Evolutionary conservation across 2,329 filamentous ascomycete genomes (phyloP), one percentile per base, ranked within the genome.

Genomic region (Biscogniauxia sp.): DNA sequence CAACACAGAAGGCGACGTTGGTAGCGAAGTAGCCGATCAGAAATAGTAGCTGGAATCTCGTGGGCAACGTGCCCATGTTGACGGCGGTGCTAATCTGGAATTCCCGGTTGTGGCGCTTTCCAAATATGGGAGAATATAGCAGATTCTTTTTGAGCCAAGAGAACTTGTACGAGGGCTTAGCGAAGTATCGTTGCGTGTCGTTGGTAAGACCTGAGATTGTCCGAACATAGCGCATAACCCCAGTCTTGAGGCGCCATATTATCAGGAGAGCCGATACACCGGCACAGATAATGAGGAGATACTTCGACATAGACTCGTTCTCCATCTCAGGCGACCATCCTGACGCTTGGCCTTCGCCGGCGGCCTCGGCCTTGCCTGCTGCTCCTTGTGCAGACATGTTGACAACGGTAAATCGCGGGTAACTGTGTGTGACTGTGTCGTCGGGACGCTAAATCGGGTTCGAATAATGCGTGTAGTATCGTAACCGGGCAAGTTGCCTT

Each of bases 151-250:
- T 89, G 66, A 92, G 77, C 75, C 80, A 85, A n/a, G 89, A 79
- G 59, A 78, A 75, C 51, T 77, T 79, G 15, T 73, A 67, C 6
- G 80, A 80, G 5, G 89, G 83, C 23, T 80, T 78, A 53, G 88
- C 83, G 72, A 93, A 97, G 78, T 92, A 97, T 62, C 84, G 82
- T 74, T 97, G 93, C 1, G 82, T 88, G 65, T 91, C 89, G 77
- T 92, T 92, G 77, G 85, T 88, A 66, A 97, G 83, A 70, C 88
- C 92, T 51, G 89, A 83, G 52, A 96, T 81, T 25, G 85, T 88
- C 64, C 93, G 86, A 45, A 93, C 79, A 71, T 95, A 89, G 66
- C 83, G 85, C 60, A 85, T 79, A 59, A 90, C 76, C 58, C 84
- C 81, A 55, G 86, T 81, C 58, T 80, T 76, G 64, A 88, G 74